Percentiles rank a stretch among this genome's conserved stretches.
phyloP scores from a whole-genome alignment of 2,329 filamentous ascomycete species.

The Mycosphaerella sp. region DNA sequence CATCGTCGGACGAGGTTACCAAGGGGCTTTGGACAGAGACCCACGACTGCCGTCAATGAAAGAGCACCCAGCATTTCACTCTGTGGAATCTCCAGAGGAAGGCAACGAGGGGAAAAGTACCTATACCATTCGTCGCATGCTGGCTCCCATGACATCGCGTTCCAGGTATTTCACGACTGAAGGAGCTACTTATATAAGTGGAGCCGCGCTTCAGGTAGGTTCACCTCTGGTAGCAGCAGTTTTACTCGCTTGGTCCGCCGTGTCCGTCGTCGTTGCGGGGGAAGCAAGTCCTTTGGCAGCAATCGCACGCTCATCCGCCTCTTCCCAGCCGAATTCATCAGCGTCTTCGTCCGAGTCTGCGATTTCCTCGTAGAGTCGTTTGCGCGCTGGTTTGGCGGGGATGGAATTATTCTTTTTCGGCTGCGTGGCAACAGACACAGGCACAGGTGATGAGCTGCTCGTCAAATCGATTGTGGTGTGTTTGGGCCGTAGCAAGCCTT shows the following conservation, averaged over 20 bases:
- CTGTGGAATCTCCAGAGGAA: conserved; percentile 53
- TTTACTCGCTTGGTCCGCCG: background rate
- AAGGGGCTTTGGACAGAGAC: conserved; percentile 51
- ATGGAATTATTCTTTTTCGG: conserved; percentile 4
- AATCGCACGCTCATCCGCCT: conserved; percentile 54
- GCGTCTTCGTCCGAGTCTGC: conserved; percentile 56
- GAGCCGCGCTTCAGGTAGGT: background rate
- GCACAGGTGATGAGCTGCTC: conserved; percentile 9
- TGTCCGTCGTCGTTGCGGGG: background rate
- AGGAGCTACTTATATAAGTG: background rate
- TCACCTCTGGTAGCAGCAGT: background rate
- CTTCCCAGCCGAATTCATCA: conserved; percentile 66
- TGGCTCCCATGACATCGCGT: conserved; percentile 44
- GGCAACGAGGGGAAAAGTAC: conserved; percentile 47
- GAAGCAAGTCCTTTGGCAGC: conserved; percentile 4
- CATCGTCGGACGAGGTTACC: conserved; percentile 53
- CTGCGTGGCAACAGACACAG: background rate
- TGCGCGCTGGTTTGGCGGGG: conserved; percentile 35
- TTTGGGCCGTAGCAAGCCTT: conserved; percentile 37
- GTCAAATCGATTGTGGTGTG: conserved; percentile 20
- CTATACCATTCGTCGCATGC: conserved; percentile 54
- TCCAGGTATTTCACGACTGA: conserved; percentile 43
- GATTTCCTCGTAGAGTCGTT: conserved; percentile 54
- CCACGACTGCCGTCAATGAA: conserved; percentile 52
- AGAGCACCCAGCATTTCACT: conserved; percentile 54